A percentile compares a stretch with the other conserved stretches of the same genome.
phyloP scores from a whole-genome alignment of 2,329 filamentous ascomycete genomes.

The Penicillium sp. region DNA sequence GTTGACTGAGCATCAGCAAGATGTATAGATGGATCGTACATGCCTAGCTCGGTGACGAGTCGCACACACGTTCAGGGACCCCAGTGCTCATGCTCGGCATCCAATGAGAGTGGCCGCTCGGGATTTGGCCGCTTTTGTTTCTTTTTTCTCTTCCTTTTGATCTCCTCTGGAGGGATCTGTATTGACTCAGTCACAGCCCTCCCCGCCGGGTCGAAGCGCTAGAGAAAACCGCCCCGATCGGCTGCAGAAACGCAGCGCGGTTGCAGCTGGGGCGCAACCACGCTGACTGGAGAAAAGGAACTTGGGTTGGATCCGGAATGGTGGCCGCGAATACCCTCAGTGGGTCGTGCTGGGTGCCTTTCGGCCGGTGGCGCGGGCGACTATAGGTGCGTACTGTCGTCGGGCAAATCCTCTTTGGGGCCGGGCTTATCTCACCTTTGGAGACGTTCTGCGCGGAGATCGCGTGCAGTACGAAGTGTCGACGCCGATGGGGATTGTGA shows the following conservation, averaged over 20 bases:
- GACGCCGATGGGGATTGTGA: too few species aligned
- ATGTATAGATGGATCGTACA: too few species aligned
- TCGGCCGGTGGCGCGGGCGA: constrained; percentile 25
- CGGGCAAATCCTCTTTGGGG: constrained; percentile 24
- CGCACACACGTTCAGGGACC: too few species aligned
- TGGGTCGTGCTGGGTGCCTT: constrained; percentile 14
- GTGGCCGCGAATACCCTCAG: constrained; percentile 16
- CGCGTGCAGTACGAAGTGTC: constrained; percentile 17
- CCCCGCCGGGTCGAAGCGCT: constrained; percentile 6
- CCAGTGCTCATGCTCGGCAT: too few species aligned
- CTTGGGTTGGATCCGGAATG: constrained; percentile 12
- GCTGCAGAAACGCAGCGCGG: constrained; percentile 12
- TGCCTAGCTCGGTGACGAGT: too few species aligned
- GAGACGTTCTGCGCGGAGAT: constrained; percentile 19
- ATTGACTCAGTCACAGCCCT: too few species aligned
- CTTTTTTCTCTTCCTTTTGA: too few species aligned
- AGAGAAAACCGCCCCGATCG: constrained; percentile 1
- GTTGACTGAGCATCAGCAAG: too few species aligned
- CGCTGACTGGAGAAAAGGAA: constrained; percentile 8
- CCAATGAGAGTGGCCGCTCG: too few species aligned
- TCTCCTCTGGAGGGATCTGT: too few species aligned
- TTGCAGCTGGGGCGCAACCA: neutral
- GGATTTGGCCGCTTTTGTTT: too few species aligned
- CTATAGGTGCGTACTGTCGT: constrained; percentile 26
- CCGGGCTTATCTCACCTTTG: constrained; percentile 26